Base-by-base conservation (phyloP, 1,284 basidiomycete genomes). In the Mycosarcoma mackinlayi region DNA sequence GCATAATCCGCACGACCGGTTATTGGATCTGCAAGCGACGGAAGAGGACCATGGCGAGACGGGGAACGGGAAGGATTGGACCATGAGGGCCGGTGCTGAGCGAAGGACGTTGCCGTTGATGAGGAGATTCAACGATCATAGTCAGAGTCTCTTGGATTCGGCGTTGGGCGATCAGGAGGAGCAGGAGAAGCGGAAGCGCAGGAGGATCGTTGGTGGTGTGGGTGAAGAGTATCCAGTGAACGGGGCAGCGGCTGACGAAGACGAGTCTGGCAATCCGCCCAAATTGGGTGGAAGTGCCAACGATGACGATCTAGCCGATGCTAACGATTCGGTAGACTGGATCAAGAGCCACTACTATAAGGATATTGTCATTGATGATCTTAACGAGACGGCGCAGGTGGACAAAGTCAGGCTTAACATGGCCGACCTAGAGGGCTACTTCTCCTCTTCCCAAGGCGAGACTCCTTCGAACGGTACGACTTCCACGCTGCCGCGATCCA, bases 51-150 rank as follows among this genome's bases (percentile, higher is more conserved):
- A 98, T 73, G 90, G 86, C 37, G 91, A 94, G 91, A 90, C 90
- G 3, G 91, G 92, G 5, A 95, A 93, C 72, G 87, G 89, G 63
- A 89, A 88, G 80, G 96, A 99, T 79, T 84, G 92, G 41, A 98
- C 96, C 0, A 99, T 98, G 96, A 91, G 93, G 79, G 89, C 94
- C 5, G 96, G 96, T 7, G 88, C 90, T 73, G 91, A 96, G 81
- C 87, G 90, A 46, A 90, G 89, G 21, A 91, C 91, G 18, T 84
- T 99, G 34, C 96, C 96, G 0, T 87, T 98, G 30, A 97, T 99
- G 76, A 88, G 96, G 38, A 91, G 95, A 76, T 98, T 98, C 85
- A 98, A 98, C 79, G 93, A 97, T 78, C 96, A 98, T 83, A 95
- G 93, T 0, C 92, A 94, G 75, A 86, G 93, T 68, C 84, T 98